Evolutionary conservation across 2,329 filamentous ascomycete genomes (phyloP).

Genomic region (Pseudogymnoascus sp.): DNA sequence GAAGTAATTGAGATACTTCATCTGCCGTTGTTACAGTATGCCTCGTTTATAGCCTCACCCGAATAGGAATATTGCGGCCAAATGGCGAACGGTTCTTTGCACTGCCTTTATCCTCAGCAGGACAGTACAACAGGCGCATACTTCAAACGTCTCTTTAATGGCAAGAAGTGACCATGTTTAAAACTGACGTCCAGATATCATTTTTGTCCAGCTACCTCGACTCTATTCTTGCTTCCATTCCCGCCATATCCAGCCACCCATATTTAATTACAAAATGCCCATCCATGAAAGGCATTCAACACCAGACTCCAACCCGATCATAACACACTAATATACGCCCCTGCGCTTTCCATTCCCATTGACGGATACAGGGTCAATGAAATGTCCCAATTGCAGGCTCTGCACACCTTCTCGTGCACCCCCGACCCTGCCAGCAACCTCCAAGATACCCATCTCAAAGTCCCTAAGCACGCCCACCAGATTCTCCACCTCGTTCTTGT

Average conservation of each 20-base stretch:
- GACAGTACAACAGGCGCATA: not conserved
- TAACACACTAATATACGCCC: constrained; percentile 10
- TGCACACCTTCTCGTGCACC: constrained; percentile 53
- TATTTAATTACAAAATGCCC: constrained; percentile 4
- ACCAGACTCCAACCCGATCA: constrained; percentile 5
- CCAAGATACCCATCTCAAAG: constrained; percentile 57
- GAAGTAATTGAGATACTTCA: not conserved
- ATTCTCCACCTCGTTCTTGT: constrained; percentile 41
- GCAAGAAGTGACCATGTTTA: not conserved
- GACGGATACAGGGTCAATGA: constrained; percentile 14
- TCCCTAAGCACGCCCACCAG: constrained; percentile 54
- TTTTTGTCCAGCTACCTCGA: not conserved
- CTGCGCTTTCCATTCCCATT: constrained; percentile 8
- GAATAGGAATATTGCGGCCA: not conserved
- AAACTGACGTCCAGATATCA: not conserved
- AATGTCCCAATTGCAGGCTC: constrained; percentile 43
- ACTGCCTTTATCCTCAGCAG: not conserved
- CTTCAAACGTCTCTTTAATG: not conserved
- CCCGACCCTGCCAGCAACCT: constrained; percentile 54
- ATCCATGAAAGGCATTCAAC: not conserved
- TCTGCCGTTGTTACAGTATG: not conserved
- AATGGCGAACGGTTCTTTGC: too few species aligned
- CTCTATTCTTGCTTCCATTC: not conserved
- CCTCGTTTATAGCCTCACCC: not conserved
- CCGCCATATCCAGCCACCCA: constrained; percentile 2